Evolutionary conservation across 2,329 filamentous ascomycete species (phyloP).

Genomic region (Chaetomium sp.): DNA sequence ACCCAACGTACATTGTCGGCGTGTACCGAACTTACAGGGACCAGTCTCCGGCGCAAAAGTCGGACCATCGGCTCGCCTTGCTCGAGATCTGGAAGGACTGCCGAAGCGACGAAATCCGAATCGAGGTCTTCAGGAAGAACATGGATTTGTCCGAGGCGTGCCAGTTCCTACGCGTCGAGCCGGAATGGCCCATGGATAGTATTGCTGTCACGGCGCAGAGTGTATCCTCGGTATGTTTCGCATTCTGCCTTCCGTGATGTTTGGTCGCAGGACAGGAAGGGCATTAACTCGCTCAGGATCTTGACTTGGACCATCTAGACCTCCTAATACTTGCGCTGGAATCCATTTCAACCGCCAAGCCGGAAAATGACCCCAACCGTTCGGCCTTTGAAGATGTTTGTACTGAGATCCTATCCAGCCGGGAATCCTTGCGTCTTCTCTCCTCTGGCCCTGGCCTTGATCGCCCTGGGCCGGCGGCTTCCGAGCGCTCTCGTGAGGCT

Average conservation of each 20-base stretch:
- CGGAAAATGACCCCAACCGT: slow-evolving; percentile 23
- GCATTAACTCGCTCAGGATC: not conserved
- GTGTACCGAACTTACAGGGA: slow-evolving; percentile 34
- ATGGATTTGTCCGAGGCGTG: slow-evolving; percentile 35
- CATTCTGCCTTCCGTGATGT: not conserved
- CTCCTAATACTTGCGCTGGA: slow-evolving; percentile 32
- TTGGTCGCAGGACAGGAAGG: not conserved
- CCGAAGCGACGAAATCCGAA: slow-evolving; percentile 29
- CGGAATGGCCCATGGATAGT: slow-evolving; percentile 29
- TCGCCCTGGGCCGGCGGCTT: not conserved
- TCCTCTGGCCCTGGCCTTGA: not conserved
- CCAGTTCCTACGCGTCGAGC: slow-evolving; percentile 28
- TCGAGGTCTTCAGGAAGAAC: slow-evolving; percentile 20
- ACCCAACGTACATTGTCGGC: slow-evolving; percentile 31
- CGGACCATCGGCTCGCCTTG: slow-evolving; percentile 36
- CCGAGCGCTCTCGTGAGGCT: not conserved
- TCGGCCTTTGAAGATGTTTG: slow-evolving; percentile 23
- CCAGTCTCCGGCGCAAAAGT: slow-evolving; percentile 36
- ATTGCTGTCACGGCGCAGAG: slow-evolving; percentile 29
- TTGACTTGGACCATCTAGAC: slow-evolving; percentile 17
- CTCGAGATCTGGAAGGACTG: slow-evolving; percentile 37
- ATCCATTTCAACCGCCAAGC: slow-evolving; percentile 14
- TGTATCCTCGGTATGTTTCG: slow-evolving; percentile 21
- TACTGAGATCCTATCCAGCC: slow-evolving; percentile 20
- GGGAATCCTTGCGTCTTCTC: not conserved